These are phyloP conservation scores for Metarhizium album DNA, from an alignment of 2,329 filamentous ascomycete genomes.

Conservation along the genomic window DNA sequence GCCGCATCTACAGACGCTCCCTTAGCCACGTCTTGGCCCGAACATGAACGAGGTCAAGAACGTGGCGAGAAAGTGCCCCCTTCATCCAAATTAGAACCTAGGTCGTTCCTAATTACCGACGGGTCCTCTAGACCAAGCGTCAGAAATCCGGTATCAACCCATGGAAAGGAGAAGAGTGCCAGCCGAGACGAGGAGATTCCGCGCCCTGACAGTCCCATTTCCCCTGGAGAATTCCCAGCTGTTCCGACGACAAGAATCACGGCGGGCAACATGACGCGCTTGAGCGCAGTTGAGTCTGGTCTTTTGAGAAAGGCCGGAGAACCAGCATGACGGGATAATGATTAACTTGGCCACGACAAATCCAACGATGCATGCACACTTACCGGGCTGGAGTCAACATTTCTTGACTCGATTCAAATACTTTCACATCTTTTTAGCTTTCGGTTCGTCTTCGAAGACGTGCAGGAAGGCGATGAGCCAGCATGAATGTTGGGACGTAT, in stretches of 20 bases:
- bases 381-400: neutral
- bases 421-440: neutral
- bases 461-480: neutral
- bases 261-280: conserved; percentile 27
- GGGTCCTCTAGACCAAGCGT: conserved; percentile 1
- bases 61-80: neutral
- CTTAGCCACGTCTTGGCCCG: neutral
- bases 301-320: conserved; percentile 15
- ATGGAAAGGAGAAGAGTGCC: conserved; percentile 6
- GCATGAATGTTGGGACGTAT: neutral
- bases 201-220: conserved; percentile 31
- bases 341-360: conserved; percentile 10
- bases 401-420: neutral
- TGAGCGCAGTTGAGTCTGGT: conserved; percentile 21
- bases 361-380: neutral
- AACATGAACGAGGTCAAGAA: neutral
- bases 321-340: conserved; percentile 30
- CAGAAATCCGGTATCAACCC: neutral
- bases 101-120: conserved; percentile 2
- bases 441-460: neutral
- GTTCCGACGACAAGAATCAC: conserved; percentile 13
- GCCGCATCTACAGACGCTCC: neutral
- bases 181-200: conserved; percentile 20
- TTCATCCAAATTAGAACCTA: conserved; percentile 11
- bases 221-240: conserved; percentile 20